Evolutionary conservation across 768 basidiomycete species (phyloP), one percentile per base, ranked within the genome.

Genomic region (Lactarius deliciosus): DNA sequence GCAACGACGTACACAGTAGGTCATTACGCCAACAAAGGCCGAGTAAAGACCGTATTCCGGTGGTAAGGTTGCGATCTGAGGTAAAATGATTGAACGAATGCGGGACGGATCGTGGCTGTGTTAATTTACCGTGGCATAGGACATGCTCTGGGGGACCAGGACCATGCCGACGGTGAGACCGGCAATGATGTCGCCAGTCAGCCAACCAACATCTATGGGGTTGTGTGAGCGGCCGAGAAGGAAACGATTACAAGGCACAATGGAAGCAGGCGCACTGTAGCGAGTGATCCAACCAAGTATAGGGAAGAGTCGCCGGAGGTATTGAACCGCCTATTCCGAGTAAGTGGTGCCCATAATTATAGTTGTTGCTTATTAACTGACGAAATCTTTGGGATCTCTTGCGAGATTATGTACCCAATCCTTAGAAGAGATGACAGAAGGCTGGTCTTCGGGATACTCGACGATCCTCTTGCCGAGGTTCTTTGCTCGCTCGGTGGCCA

Each of bases 91-190:
- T 43, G 47, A 32, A 11, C 43, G 30, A 9, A 18, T 43, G 18
- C 8, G 25, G 40, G 30, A 30, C 5, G 57, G 40, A 32, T 61
- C 38, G 16, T 30, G 34, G 45, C 1, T 11, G 30, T n/a, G 54
- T 32, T 10, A 54, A 5, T 15, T 40, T 76, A 90, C 90, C 78
- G 83, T 80, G 32, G 92, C 92, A 72, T 94, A 96, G 1, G 92
- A 95, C 88, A 96, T 91, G 65, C 88, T 83, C 77, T 99, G 96
- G 0, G 96, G 96, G 7, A 98, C 94, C 57, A 98, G 81, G 13
- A 99, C 96, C 72, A 97, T 89, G 32, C 96, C 96, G 69, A 98
- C 94, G 0, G 96, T 98, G 47, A 98, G 76, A 63, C 90, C 94
- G 67, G 95, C 94, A 72, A 97, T 87, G 22, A 96, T 72, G 77